phyloP scores from a whole-genome alignment of 805 yeast species.

The Candida odintsovae region DNA sequence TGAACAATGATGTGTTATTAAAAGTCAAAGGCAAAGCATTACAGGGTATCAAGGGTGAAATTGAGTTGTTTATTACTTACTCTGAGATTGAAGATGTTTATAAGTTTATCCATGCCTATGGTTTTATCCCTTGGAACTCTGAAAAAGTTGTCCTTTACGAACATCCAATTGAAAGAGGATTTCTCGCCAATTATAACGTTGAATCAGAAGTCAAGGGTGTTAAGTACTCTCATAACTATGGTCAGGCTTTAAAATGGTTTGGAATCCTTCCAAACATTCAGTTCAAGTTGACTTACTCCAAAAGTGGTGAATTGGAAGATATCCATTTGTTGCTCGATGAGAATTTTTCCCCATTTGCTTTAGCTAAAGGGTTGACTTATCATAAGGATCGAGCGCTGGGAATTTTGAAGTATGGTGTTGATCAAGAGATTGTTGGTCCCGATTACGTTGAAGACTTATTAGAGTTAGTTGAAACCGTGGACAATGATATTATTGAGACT shows the following conservation, averaged over 20 bases:
- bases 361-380: slow-evolving; percentile 20
- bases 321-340: slow-evolving; percentile 26
- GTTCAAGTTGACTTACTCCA: slow-evolving; percentile 24
- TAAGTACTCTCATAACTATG: slow-evolving; percentile 14
- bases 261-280: slow-evolving; percentile 35
- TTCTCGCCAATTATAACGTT: slow-evolving; percentile 5
- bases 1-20: slow-evolving; percentile 38
- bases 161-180: slow-evolving; percentile 27
- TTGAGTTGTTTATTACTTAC: slow-evolving; percentile 41
- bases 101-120: slow-evolving; percentile 36
- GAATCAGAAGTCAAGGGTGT: slow-evolving; percentile 7
- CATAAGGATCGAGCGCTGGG: slow-evolving; percentile 13
- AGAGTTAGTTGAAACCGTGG: slow-evolving; percentile 13
- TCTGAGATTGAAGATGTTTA: slow-evolving; percentile 37
- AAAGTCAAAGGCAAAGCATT: slow-evolving; percentile 16
- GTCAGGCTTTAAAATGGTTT: slow-evolving; percentile 30
- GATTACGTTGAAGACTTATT: slow-evolving; percentile 12
- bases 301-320: slow-evolving; percentile 9
- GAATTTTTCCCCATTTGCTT: slow-evolving; percentile 29
- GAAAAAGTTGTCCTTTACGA: slow-evolving; percentile 23
- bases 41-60: slow-evolving; percentile 1
- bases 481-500: slow-evolving; percentile 18
- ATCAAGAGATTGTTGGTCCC: slow-evolving; percentile 4
- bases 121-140: slow-evolving; percentile 36
- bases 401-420: slow-evolving; percentile 12